These are phyloP conservation scores for Arachis stenosperma DNA, from an alignment of 306 rosid species.

Conservation along the genomic window DNA sequence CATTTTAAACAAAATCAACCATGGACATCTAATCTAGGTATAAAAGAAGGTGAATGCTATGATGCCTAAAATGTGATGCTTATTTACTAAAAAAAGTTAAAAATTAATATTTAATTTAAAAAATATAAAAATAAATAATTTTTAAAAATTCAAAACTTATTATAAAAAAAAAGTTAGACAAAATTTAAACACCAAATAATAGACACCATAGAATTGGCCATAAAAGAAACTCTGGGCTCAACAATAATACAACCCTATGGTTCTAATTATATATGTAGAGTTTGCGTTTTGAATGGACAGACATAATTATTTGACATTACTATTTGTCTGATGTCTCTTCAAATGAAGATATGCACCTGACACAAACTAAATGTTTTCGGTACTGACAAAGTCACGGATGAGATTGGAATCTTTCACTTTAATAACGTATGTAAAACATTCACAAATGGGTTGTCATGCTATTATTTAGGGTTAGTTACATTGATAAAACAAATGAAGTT, in stretches of 20 bases:
- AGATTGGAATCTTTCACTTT: conserved; percentile 1
- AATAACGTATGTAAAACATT: background rate
- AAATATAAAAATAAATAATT: too few species aligned
- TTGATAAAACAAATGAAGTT: too few species aligned
- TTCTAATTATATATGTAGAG: background rate
- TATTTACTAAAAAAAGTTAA: too few species aligned
- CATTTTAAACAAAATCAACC: too few species aligned
- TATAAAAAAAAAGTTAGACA: too few species aligned
- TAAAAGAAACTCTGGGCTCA: background rate
- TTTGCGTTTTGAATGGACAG: background rate
- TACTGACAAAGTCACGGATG: background rate
- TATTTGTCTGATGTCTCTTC: conserved; percentile 11
- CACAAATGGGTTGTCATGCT: background rate
- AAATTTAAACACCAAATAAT: too few species aligned
- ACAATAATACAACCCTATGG: background rate
- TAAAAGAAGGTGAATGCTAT: too few species aligned
- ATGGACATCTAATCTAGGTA: too few species aligned
- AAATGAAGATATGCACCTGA: background rate
- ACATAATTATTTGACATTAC: background rate
- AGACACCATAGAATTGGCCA: too few species aligned
- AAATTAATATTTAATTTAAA: too few species aligned
- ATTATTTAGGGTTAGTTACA: background rate
- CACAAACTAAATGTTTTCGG: background rate
- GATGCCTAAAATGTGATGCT: too few species aligned
- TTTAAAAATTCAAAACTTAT: too few species aligned